Base-by-base conservation (phyloP, 257 asterid species). In the Marsdenia floribunda region DNA sequence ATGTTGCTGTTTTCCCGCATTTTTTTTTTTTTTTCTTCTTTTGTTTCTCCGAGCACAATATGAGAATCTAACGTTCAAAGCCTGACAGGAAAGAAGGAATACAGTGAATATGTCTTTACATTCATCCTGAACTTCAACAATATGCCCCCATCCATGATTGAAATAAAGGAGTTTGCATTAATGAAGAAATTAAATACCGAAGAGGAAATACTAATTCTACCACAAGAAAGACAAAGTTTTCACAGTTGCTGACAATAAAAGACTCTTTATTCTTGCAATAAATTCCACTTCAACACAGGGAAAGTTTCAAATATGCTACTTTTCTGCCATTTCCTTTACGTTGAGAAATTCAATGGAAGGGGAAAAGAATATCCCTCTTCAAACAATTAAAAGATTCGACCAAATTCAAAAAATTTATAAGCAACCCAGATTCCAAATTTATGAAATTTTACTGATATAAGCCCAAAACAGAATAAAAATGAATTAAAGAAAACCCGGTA, bases 1-100 rank as follows among this genome's bases (percentile, higher is more conserved):
- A 92, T 88, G 77, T 65, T 77, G 44, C 83, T 81, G 69, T 44
- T 75, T 60, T 73, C 75, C 75, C 52, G 84, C 98, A 92, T 92
- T 55, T 71, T 83, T 42, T 42, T 42, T 7, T 44, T 8, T 42
- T 42, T 7, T 42, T 42, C 5, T 10, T 42, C 9, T 29, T 29
- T 29, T 76, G 82, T 80, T 79, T 73, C 74, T 83, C 82, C 80
- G 73, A 76, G 40, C 68, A 78, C 80, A 76, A 65, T 33, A 6
- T 26, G 44, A 73, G 58, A 40, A 22, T 24, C 70, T 66, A 26
- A 22, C 57, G 12, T 57, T 60, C 65, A 70, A 61, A 35, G 15
- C 69, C 76, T 70, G 11, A 49, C 22, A 60, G 63, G 58, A n/a
- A 49, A 71, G 46, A 77, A 61, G 37, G 68, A 26, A 57, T 6